Conservation (phyloP, 2,329 filamentous ascomycete genomes). For the Diplodia intermedia region DNA sequence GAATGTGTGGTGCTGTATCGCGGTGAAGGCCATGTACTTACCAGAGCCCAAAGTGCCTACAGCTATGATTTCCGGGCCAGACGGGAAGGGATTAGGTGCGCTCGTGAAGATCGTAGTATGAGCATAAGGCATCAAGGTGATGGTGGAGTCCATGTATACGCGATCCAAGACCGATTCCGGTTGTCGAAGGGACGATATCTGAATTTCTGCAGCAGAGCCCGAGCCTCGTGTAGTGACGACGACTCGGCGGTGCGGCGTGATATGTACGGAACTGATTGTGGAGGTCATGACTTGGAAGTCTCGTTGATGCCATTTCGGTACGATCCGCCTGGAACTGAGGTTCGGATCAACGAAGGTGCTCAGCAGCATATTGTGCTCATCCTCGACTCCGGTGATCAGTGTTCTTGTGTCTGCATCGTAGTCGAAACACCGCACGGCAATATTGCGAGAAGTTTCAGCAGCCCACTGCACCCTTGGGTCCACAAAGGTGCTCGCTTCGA, state of each 20-base stretch:
- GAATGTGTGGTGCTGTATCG: not conserved
- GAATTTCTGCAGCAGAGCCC: slow-evolving; percentile 6
- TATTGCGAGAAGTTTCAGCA: not conserved
- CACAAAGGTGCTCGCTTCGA: slow-evolving; percentile 17
- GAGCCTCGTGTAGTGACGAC: slow-evolving; percentile 25
- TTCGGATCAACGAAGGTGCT: slow-evolving; percentile 30
- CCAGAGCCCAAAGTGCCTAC: slow-evolving; percentile 20
- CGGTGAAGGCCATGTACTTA: not conserved
- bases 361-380: slow-evolving; percentile 8
- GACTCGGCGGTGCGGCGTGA: slow-evolving; percentile 16
- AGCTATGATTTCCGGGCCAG: slow-evolving; percentile 21
- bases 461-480: slow-evolving; percentile 14
- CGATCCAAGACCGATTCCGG: slow-evolving; percentile 18
- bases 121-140: not conserved
- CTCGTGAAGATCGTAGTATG: slow-evolving; percentile 18
- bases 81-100: slow-evolving; percentile 7
- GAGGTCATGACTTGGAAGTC: slow-evolving; percentile 6
- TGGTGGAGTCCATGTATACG: slow-evolving; percentile 17
- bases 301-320: slow-evolving; percentile 21
- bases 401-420: slow-evolving; percentile 26
- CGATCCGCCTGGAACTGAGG: slow-evolving; percentile 10
- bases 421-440: slow-evolving; percentile 23
- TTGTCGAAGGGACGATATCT: slow-evolving; percentile 18
- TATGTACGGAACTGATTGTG: slow-evolving; percentile 24
- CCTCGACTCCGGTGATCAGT: slow-evolving; percentile 20